phyloP scores from a whole-genome alignment of 495 filamentous ascomycete species.

The Penicillium macrosclerotiorum region DNA sequence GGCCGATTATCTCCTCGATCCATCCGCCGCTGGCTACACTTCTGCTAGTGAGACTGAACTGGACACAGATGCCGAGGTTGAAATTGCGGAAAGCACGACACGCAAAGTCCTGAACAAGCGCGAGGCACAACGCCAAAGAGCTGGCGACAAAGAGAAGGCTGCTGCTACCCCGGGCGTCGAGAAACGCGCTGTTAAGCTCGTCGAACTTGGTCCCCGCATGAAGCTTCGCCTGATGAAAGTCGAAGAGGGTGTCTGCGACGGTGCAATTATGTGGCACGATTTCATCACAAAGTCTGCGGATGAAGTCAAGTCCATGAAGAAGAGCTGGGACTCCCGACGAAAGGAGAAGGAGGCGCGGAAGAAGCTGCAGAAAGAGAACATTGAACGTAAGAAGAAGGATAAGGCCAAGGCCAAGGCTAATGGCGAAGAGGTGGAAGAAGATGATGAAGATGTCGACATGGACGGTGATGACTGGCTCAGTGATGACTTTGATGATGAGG shows the following conservation, averaged over 20 bases:
- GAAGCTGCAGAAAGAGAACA: slow-evolving; percentile 80
- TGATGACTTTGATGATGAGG: slow-evolving; percentile 57
- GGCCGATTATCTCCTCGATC: slow-evolving; percentile 88
- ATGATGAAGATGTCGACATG: slow-evolving; percentile 56
- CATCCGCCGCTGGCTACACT: slow-evolving; percentile 83
- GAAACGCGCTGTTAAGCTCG: slow-evolving; percentile 83
- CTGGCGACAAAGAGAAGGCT: slow-evolving; percentile 36
- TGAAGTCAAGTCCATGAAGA: slow-evolving; percentile 73
- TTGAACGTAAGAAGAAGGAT: slow-evolving; percentile 74
- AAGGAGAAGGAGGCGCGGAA: slow-evolving; percentile 80
- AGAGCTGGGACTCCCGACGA: slow-evolving; percentile 72
- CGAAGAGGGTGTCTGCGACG: slow-evolving; percentile 87
- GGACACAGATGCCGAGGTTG: slow-evolving; percentile 94
- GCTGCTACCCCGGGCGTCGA: slow-evolving; percentile 52
- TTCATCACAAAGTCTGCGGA: slow-evolving; percentile 77
- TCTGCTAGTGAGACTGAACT: slow-evolving; percentile 89
- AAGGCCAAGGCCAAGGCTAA: slow-evolving; percentile 47
- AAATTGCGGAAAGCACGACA: slow-evolving; percentile 74
- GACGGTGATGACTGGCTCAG: slow-evolving; percentile 60
- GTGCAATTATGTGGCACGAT: slow-evolving; percentile 97
- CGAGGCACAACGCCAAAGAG: slow-evolving; percentile 54
- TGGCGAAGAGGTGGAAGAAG: slow-evolving; percentile 42
- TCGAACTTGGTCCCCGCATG: slow-evolving; percentile 90
- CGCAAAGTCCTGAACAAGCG: slow-evolving; percentile 66
- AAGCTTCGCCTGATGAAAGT: slow-evolving; percentile 89